Percentiles rank a stretch among this genome's conserved stretches.
These are phyloP conservation scores for Aegle marmelos DNA, from an alignment of 345 rosid species.

Conservation along the genomic window DNA sequence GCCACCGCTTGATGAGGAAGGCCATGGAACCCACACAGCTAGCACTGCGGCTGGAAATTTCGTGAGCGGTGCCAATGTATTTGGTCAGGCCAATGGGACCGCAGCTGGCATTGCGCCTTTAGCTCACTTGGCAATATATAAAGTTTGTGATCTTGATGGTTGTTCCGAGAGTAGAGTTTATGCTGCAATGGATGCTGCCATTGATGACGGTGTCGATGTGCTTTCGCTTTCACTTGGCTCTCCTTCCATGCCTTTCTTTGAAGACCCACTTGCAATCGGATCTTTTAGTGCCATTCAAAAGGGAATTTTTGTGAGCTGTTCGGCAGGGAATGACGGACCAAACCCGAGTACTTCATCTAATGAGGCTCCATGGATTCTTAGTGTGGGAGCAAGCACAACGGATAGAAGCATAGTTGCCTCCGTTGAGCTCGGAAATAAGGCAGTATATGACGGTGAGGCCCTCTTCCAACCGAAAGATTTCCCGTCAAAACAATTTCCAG, in stretches of 20 bases:
- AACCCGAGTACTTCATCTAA: constrained; percentile 28
- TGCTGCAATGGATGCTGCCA: constrained; percentile 51
- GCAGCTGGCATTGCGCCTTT: constrained; percentile 54
- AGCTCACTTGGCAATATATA: constrained; percentile 52
- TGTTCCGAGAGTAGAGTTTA: constrained; percentile 38
- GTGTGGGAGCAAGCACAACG: constrained; percentile 54
- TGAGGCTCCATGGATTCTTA: constrained; percentile 65
- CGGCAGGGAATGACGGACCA: constrained; percentile 54
- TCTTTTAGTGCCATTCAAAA: constrained; percentile 43
- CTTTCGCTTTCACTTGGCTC: constrained; percentile 52
- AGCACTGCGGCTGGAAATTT: constrained; percentile 50
- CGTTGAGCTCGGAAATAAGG: constrained; percentile 41
- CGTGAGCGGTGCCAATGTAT: constrained; percentile 35
- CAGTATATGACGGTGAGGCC: constrained; percentile 41
- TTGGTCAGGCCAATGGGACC: constrained; percentile 44
- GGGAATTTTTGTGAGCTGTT: constrained; percentile 54
- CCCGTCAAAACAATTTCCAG: constrained; percentile 28
- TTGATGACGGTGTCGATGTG: constrained; percentile 53
- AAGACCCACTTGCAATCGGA: constrained; percentile 34
- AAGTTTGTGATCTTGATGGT: constrained; percentile 32
- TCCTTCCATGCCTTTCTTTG: constrained; percentile 32
- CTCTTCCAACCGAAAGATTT: constrained; percentile 41
- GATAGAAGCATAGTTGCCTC: constrained; percentile 49
- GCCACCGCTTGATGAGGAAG: constrained; percentile 42
- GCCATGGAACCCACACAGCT: constrained; percentile 59